Base-by-base conservation (phyloP, 352 stramenopile species). In the Globisporangium nodosum region DNA sequence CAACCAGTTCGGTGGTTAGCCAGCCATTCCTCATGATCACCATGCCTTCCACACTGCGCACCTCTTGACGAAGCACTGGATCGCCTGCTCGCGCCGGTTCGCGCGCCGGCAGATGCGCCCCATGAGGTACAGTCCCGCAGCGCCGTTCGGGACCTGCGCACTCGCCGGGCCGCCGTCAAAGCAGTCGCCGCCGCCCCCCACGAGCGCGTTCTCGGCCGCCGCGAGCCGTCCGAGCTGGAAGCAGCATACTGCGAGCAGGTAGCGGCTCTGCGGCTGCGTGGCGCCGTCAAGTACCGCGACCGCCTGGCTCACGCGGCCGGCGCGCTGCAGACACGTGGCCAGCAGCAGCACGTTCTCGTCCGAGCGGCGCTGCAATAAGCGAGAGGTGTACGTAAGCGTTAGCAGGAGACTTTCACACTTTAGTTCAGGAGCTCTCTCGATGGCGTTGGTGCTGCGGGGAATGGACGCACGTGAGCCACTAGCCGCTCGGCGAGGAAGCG, bases 151-250 rank as follows among this genome's bases (percentile, higher is more conserved):
- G 60, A 90, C 74, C 54, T 60, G 81, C 56, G 58, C 74, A 61
- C 56, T 76, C 47, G 33, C 63, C 45, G 40, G 68, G 31, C 20
- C 66, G 57, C 33, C 60, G n/a, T 49, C 56, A 58, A 57, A 60
- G 31, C 71, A 46, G 43, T 54, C 57, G 43, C 64, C 63, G 5
- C 66, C 72, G 50, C 67, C 69, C 33, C 87, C 66, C 3, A 97
- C 62, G 31, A 99, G 69, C 39, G 88, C 91, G 56, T 92, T 92
- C 81, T 98, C 96, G 0, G 94, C 95, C 55, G 97, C 91, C 0
- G 75, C 66, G 39, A 92, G 60, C 43, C 78, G 73, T 3, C 72
- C 71, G n/a, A 79, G 76, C 54, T 92, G 67, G 60, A 92, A 84
- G 69, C 74, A 92, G 68, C 85, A 95, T 5, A 72, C 52, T 0